A percentile compares a stretch with the other conserved stretches of the same genome.
Conservation (phyloP, 169 alveolate genomes). For the Plasmodium gonderi region DNA sequence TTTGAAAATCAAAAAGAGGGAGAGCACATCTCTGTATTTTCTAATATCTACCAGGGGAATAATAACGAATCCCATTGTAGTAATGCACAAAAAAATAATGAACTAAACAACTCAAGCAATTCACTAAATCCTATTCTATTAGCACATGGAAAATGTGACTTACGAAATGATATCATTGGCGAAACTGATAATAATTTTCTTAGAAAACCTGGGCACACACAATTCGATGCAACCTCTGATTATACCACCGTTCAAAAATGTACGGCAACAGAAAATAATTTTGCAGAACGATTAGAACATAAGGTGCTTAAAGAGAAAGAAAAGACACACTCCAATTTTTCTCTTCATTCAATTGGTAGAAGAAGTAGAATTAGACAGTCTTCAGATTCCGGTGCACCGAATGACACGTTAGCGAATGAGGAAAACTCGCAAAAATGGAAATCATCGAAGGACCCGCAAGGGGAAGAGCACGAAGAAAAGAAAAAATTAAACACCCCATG, state of each 20-base stretch:
- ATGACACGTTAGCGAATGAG: background rate
- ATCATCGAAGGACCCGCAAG: constrained; percentile 5
- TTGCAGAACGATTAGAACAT: background rate
- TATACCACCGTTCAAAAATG: too few species aligned
- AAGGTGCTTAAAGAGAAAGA: background rate
- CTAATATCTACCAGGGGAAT: background rate
- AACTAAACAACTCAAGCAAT: background rate
- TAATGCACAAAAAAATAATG: background rate
- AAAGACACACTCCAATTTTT: background rate
- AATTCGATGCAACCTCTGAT: background rate
- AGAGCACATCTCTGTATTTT: background rate
- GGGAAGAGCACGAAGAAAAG: constrained; percentile 43
- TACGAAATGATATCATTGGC: background rate
- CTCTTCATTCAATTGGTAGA: background rate
- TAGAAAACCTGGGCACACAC: background rate
- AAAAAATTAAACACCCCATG: constrained; percentile 22
- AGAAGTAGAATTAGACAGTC: constrained; percentile 47
- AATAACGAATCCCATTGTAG: background rate
- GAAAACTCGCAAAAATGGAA: background rate
- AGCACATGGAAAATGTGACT: background rate
- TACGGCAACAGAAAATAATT: too few species aligned
- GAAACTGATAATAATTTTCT: background rate
- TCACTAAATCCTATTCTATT: background rate
- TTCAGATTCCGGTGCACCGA: background rate
- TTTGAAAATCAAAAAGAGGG: constrained; percentile 1